Percentiles rank a stretch among this genome's conserved stretches.
phyloP scores from a whole-genome alignment of 495 filamentous ascomycete species.

The Talaromyces ruber region DNA sequence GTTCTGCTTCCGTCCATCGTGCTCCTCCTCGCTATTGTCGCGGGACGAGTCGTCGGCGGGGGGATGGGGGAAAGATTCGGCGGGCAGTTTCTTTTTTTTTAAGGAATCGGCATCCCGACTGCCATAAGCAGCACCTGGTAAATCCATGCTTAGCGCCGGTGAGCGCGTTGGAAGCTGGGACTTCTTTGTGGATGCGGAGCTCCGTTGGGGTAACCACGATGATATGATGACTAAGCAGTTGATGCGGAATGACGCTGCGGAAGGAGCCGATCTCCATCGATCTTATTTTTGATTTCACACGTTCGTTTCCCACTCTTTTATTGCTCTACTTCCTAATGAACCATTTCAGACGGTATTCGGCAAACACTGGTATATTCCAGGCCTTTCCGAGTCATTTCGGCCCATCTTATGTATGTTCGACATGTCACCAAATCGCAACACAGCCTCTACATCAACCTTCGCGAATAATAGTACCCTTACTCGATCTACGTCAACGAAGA shows the following conservation, averaged over 20 bases:
- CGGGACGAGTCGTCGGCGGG: constrained; percentile 10
- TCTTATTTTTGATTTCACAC: neutral
- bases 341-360: neutral
- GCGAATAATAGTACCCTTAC: constrained; percentile 25
- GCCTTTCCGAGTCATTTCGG: constrained; percentile 23
- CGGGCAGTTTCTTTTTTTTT: neutral
- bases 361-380: neutral
- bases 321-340: neutral
- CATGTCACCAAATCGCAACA: constrained; percentile 19
- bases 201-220: neutral
- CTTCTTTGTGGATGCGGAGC: neutral
- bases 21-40: constrained; percentile 11
- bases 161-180: neutral
- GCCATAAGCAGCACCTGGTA: neutral
- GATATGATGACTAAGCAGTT: neutral
- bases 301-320: neutral
- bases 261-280: neutral
- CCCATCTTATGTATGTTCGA: constrained; percentile 23
- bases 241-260: constrained; percentile 1
- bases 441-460: constrained; percentile 27
- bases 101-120: neutral
- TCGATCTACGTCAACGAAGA: constrained; percentile 27
- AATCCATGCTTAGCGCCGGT: constrained; percentile 3
- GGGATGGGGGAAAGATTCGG: constrained; percentile 13
- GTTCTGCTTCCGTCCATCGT: constrained; percentile 16